phyloP scores from a whole-genome alignment of 1,139 yeast genomes.

The Sugiyamaella xylanicola region DNA sequence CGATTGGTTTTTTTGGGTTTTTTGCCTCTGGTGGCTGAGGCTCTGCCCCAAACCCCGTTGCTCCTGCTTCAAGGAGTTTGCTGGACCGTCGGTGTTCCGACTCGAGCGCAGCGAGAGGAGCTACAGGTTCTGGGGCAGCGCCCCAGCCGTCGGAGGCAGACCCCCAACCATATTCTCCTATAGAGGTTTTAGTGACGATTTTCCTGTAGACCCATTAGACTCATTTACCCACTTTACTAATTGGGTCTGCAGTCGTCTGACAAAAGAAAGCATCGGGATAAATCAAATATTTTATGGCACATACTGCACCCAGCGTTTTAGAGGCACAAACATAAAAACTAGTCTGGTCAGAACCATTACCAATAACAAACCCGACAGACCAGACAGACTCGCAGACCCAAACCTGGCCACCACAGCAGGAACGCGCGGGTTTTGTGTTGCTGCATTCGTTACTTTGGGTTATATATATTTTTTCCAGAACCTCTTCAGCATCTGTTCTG shows the following conservation, averaged over 20 bases:
- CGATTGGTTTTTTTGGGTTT: no score
- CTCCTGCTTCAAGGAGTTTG: no score
- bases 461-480: neutral
- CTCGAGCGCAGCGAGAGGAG: neutral
- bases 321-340: slow-evolving; percentile 1
- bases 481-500: neutral
- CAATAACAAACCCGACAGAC: no score
- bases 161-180: neutral
- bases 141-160: neutral
- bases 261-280: slow-evolving; percentile 8
- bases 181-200: neutral
- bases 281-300: neutral
- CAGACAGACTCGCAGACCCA: neutral
- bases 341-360: neutral
- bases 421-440: neutral
- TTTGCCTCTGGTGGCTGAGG: no score
- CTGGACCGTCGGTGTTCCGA: no score
- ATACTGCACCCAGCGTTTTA: neutral
- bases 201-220: neutral
- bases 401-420: neutral
- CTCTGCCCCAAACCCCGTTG: no score
- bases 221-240: slow-evolving; percentile 3
- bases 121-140: neutral
- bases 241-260: slow-evolving; percentile 20
- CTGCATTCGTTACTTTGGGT: neutral